Evolutionary conservation across 2,329 filamentous ascomycete genomes (phyloP).

Genomic region (Teratosphaeria nubilosa): DNA sequence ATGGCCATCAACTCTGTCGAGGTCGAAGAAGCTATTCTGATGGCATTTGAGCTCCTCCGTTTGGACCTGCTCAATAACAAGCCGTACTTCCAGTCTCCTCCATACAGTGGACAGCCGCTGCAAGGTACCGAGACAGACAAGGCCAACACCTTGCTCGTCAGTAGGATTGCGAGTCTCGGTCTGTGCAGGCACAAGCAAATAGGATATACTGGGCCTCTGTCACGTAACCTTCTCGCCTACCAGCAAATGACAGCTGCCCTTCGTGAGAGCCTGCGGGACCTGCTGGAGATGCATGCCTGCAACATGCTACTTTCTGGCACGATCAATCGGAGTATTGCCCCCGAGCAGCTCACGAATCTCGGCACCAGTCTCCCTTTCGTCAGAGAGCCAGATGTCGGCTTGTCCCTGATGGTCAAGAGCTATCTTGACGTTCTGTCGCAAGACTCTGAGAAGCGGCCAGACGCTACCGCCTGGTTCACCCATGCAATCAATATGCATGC

Average conservation of each 20-base stretch:
- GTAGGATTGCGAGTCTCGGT: constrained; percentile 72
- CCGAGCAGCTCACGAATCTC: constrained; percentile 49
- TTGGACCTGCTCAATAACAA: constrained; percentile 67
- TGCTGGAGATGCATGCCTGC: constrained; percentile 72
- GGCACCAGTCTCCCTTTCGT: constrained; percentile 60
- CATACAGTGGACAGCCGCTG: constrained; percentile 48
- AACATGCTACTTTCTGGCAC: constrained; percentile 75
- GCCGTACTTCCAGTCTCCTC: constrained; percentile 44
- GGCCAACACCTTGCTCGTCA: constrained; percentile 68
- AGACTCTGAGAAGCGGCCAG: constrained; percentile 41
- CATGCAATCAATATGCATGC: constrained; percentile 48
- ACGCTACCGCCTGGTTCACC: constrained; percentile 49
- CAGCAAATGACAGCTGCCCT: constrained; percentile 73
- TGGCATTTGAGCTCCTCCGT: constrained; percentile 77
- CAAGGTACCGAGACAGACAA: constrained; percentile 60
- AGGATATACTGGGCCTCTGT: constrained; percentile 89
- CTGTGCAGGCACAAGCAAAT: constrained; percentile 73
- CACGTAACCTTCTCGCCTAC: constrained; percentile 78
- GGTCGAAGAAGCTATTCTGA: constrained; percentile 66
- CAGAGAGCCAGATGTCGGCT: constrained; percentile 59
- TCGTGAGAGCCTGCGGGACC: constrained; percentile 66
- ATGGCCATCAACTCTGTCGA: constrained; percentile 44
- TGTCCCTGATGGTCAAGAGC: constrained; percentile 71
- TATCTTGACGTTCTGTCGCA: constrained; percentile 63
- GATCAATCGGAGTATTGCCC: constrained; percentile 51